A percentile compares a stretch with the other conserved stretches of the same genome.
Conservation (phyloP, 768 basidiomycete species). For the Podaxis mareebaensis region DNA sequence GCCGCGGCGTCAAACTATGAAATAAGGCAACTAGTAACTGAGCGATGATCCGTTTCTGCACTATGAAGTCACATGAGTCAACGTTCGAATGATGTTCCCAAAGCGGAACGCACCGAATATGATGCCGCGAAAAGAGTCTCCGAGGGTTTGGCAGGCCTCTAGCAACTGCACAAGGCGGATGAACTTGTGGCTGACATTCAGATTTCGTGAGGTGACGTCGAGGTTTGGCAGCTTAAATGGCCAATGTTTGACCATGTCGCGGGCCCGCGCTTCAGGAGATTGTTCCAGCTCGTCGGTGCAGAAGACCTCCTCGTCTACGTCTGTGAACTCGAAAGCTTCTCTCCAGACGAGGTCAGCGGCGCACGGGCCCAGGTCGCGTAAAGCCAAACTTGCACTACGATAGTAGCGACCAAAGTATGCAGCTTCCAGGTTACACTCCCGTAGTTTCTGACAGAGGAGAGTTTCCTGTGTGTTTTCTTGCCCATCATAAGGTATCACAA, state of each 20-base stretch:
- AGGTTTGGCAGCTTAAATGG: slow-evolving; percentile 64
- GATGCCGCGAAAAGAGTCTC: slow-evolving; percentile 64
- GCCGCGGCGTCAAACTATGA: slow-evolving; percentile 48
- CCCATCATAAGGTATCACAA: slow-evolving; percentile 19
- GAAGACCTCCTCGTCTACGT: slow-evolving; percentile 22
- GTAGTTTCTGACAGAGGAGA: slow-evolving; percentile 28
- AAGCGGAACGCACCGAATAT: slow-evolving; percentile 51
- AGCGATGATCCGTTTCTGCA: slow-evolving; percentile 55
- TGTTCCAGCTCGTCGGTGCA: slow-evolving; percentile 34
- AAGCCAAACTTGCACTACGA: slow-evolving; percentile 44
- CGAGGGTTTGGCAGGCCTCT: slow-evolving; percentile 51
- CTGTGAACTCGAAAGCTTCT: slow-evolving; percentile 44
- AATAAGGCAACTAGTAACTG: slow-evolving; percentile 59
- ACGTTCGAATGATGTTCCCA: background rate
- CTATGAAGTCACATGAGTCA: slow-evolving; percentile 34
- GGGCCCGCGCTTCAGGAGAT: slow-evolving; percentile 28
- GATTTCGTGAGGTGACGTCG: slow-evolving; percentile 53
- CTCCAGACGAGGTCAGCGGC: slow-evolving; percentile 75
- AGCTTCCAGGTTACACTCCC: slow-evolving; percentile 42
- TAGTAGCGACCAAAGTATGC: slow-evolving; percentile 42
- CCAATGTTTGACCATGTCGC: slow-evolving; percentile 57
- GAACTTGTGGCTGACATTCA: slow-evolving; percentile 74
- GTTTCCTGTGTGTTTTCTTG: slow-evolving; percentile 2
- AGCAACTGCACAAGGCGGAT: slow-evolving; percentile 59
- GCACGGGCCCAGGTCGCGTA: slow-evolving; percentile 62